A percentile compares a stretch with the other conserved stretches of the same genome.
Conservation (phyloP, 495 filamentous ascomycete species). For the Penicillium silybi region DNA sequence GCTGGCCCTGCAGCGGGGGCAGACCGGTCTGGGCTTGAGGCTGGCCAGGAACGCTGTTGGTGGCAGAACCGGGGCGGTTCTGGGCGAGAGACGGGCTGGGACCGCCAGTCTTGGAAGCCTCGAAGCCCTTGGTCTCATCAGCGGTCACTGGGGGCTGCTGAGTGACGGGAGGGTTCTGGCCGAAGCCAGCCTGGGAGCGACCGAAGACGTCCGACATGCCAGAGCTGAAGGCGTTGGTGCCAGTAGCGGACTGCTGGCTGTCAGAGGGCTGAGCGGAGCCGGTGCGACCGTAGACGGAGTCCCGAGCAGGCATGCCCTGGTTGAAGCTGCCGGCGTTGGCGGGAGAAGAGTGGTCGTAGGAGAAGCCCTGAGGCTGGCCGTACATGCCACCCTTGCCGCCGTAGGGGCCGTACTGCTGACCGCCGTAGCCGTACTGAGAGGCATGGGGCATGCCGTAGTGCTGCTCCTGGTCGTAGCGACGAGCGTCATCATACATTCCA, state of each 20-base stretch:
- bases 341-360: conserved; percentile 79
- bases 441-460: conserved; percentile 48
- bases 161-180: conserved; percentile 62
- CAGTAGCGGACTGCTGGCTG: conserved; percentile 56
- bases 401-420: conserved; percentile 70
- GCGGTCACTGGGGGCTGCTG: conserved; percentile 56
- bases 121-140: conserved; percentile 76
- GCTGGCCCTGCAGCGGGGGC: conserved; percentile 71
- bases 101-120: conserved; percentile 68
- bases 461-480: conserved; percentile 48
- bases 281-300: conserved; percentile 74
- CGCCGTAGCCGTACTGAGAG: conserved; percentile 62
- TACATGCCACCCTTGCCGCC: conserved; percentile 74
- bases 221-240: conserved; percentile 58
- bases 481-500: conserved; percentile 54
- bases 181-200: conserved; percentile 64
- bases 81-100: conserved; percentile 82
- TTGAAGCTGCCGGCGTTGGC: conserved; percentile 68
- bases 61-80: conserved; percentile 77
- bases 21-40: conserved; percentile 54
- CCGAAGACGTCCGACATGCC: conserved; percentile 76
- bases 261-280: conserved; percentile 70
- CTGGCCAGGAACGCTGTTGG: conserved; percentile 66
- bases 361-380: conserved; percentile 69
- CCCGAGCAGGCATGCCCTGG: conserved; percentile 59